A percentile compares a stretch with the other conserved stretches of the same genome.
phyloP scores from a whole-genome alignment of 768 basidiomycete species.

The Pleurotus citrinopileatus region DNA sequence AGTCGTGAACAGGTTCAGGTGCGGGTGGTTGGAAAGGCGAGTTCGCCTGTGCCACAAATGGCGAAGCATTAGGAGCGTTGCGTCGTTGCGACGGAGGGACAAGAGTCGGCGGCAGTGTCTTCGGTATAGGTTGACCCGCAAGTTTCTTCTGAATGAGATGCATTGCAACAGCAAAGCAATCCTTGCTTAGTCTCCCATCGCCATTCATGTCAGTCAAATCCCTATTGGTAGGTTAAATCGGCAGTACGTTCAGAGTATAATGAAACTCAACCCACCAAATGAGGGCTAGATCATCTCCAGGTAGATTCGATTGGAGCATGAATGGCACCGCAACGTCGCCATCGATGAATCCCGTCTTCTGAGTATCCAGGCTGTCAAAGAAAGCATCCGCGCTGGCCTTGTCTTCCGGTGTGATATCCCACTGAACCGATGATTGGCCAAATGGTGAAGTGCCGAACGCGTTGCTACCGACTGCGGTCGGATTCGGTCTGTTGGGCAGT shows the following conservation, averaged over 20 bases:
- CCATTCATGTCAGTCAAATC: slow-evolving; percentile 90
- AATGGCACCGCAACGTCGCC: slow-evolving; percentile 95
- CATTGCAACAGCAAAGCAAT: slow-evolving; percentile 95
- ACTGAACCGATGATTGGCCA: slow-evolving; percentile 30
- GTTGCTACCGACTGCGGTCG: slow-evolving; percentile 23
- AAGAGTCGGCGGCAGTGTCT: slow-evolving; percentile 65
- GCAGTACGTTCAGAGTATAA: slow-evolving; percentile 5
- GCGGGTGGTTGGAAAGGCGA: slow-evolving; percentile 38
- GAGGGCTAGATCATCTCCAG: slow-evolving; percentile 80
- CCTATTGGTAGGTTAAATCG: slow-evolving; percentile 41
- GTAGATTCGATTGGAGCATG: slow-evolving; percentile 86
- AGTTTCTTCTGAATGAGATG: slow-evolving; percentile 88
- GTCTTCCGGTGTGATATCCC: slow-evolving; percentile 84
- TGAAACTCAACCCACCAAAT: slow-evolving; percentile 60
- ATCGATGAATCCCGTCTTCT: slow-evolving; percentile 77
- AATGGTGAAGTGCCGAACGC: slow-evolving; percentile 23
- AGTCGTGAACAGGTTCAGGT: slow-evolving; percentile 41
- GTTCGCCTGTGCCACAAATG: slow-evolving; percentile 31
- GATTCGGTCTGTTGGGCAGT: slow-evolving; percentile 26
- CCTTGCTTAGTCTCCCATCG: slow-evolving; percentile 81
- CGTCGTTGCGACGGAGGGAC: slow-evolving; percentile 80
- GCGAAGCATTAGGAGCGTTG: slow-evolving; percentile 34
- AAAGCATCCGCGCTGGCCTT: slow-evolving; percentile 75
- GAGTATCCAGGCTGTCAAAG: slow-evolving; percentile 80
- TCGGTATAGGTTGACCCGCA: slow-evolving; percentile 73